Evolutionary conservation across 2,329 filamentous ascomycete genomes (phyloP), one percentile per base, ranked within the genome.

Genomic region (Alternaria brassicae): DNA sequence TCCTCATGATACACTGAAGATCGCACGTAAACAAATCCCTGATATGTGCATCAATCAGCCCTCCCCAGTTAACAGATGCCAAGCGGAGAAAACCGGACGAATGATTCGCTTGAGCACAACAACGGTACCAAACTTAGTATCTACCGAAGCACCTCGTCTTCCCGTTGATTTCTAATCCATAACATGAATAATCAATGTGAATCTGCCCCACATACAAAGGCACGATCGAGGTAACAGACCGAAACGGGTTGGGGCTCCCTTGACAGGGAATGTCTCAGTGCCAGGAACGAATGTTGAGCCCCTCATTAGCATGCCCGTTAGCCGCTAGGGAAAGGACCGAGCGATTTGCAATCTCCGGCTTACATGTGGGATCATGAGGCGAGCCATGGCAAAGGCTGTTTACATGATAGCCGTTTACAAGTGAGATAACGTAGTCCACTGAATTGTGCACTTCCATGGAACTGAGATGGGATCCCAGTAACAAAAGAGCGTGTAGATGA

Each of bases 161-260:
- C 28, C 6, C 1, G 19, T 7, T 47, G 44, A 47, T 47, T 47
- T 34, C 44, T 34, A 47, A 47, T 28, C 44, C 44, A 34, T n/a
- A 47, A 47, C 17, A 47, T 32, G 6, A 2, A 30, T 34, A 47
- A 47, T 19, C 28, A 34, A 1, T 4, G 1, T 47, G 34, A 17
- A 34, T 48, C 23, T 12, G 15, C 40, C 13, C 44, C 44, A 34
- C 19, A 3, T 6, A 13, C 40, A 42, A 9, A 23, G 21, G 28
- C 44, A 48, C 34, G 1, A 34, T 25, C 13, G 4, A 48, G 19
- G 19, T 28, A 36, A 34, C 44, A 30, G 44, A 23, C 28, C 44
- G 44, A 48, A 34, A 48, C 19, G 19, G 40, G 9, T n/a, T 10
- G 44, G 13, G 36, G 30, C 23, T 48, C 19, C 5, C 28, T 47